phyloP scores from a whole-genome alignment of 1,139 yeast genomes.

The Nakaseomyces nivariensis region DNA sequence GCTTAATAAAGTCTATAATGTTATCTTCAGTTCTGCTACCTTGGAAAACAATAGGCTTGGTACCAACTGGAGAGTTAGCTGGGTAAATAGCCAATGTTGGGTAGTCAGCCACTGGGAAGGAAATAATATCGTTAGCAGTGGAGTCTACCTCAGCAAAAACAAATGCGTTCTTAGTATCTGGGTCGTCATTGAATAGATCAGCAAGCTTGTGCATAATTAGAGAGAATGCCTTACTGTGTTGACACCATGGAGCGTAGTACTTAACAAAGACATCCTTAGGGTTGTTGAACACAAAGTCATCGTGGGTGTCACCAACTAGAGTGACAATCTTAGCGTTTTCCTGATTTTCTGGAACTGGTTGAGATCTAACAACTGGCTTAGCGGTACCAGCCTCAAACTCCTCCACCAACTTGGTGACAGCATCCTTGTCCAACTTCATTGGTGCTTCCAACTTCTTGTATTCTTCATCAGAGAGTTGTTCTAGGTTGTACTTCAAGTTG shows the following conservation, averaged over 20 bases:
- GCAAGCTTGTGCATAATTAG: constrained; percentile 86
- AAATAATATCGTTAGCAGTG: constrained; percentile 70
- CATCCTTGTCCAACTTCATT: constrained; percentile 32
- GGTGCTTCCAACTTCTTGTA: constrained; percentile 15
- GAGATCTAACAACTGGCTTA: constrained; percentile 70
- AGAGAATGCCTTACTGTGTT: constrained; percentile 91
- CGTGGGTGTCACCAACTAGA: constrained; percentile 80
- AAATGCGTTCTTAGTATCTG: constrained; percentile 41
- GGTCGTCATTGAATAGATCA: constrained; percentile 44
- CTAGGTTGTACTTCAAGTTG: constrained; percentile 69
- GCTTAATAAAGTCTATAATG: constrained; percentile 59
- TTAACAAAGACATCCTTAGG: constrained; percentile 80
- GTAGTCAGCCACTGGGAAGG: constrained; percentile 74
- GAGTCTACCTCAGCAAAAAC: constrained; percentile 81
- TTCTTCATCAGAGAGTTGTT: constrained; percentile 34
- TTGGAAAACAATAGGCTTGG: constrained; percentile 56
- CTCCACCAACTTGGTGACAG: constrained; percentile 51
- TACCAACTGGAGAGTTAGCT: constrained; percentile 57
- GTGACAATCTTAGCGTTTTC: constrained; percentile 50
- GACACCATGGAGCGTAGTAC: constrained; percentile 98
- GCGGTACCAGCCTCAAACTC: constrained; percentile 56
- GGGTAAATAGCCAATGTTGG: constrained; percentile 90
- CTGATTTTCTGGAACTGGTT: constrained; percentile 73
- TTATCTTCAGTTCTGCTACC: constrained; percentile 69
- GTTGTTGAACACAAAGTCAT: constrained; percentile 53